Evolutionary conservation across 352 stramenopile genomes (phyloP).

Genomic region (Aphanomyces astaci): DNA sequence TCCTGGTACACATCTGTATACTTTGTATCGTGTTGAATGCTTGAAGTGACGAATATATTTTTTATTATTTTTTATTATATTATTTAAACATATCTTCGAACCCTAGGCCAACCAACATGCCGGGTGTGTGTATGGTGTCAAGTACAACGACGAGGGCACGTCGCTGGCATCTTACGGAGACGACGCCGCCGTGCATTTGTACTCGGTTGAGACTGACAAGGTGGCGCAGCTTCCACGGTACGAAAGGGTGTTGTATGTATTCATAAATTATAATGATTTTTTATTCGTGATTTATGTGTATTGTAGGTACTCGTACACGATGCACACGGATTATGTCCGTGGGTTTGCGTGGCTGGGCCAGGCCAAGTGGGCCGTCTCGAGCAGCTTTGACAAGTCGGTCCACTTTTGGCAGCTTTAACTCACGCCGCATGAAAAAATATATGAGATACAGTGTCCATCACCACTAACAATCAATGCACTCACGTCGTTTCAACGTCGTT

Average conservation of each 20-base stretch:
- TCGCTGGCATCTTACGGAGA: conserved; percentile 56
- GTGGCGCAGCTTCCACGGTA: background rate
- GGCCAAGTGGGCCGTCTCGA: conserved; percentile 21
- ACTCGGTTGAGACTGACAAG: background rate
- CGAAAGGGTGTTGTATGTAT: too few species aligned
- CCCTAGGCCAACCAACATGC: conserved; percentile 26
- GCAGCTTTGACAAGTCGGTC: conserved; percentile 60
- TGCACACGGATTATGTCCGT: conserved; percentile 65
- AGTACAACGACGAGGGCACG: conserved; percentile 58
- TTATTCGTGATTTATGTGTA: conserved; percentile 31
- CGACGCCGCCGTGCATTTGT: conserved; percentile 46
- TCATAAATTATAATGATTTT: too few species aligned
- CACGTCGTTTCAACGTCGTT: conserved; percentile 5
- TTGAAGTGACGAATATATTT: too few species aligned
- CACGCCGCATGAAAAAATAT: too few species aligned
- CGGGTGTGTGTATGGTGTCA: conserved; percentile 47
- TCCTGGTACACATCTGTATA: conserved; percentile 33
- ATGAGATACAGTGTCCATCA: too few species aligned
- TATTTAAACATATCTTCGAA: too few species aligned
- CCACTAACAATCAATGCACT: too few species aligned
- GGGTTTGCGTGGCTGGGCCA: conserved; percentile 47
- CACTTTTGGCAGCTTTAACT: conserved; percentile 31
- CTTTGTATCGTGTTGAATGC: too few species aligned
- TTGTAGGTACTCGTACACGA: conserved; percentile 23
- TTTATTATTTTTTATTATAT: too few species aligned